Base-by-base conservation (phyloP, 352 stramenopile species). In the Pythium biforme region DNA sequence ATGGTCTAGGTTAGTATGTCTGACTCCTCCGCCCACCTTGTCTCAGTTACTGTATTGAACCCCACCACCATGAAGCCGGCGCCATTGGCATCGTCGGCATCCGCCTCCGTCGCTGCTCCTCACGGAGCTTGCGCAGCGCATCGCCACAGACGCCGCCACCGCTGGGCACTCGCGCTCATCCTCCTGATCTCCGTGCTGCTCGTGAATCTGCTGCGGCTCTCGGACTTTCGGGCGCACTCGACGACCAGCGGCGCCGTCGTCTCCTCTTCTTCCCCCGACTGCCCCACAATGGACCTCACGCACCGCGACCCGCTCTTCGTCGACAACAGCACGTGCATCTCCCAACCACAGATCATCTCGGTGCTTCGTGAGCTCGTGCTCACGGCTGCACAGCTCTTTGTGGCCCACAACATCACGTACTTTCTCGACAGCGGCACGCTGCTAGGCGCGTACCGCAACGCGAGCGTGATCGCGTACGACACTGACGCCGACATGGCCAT, bases 401-500 rank as follows among this genome's bases (percentile, higher is more conserved):
- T 51, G 5, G 33, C 26, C n/a, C 51, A 76, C 52, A 60, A 63
- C 43, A 46, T 76, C 33, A 68, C 62, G 50, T 68, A 74, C 39
- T 79, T 73, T 53, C 49, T 79, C 17, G 72, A 79, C 25, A 73
- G 62, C 25, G 72, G 72, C 27, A 70, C 72, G 22, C 57, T 79
- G 27, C 62, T 79, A 3, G 72, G 72, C 23, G 40, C 64, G 20
- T 68, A 65, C 39, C 72, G 72, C 20, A 34, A 74, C 33, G 39
- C 67, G 11, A 49, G 61, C 31, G 55, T 79, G 11, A 76, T 76
- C 17, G 51, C 55, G 0, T 59, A 65, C 54, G 71, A 78, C 41
- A 51, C 52, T 1, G 71, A 78, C 55, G 67, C 58, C 20, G 71
- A 78, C 53, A 33, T 75, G 46, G 68, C 23, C 5, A 73, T 75